Conservation (phyloP, 192 early-diverging fungal species). For the Backusella luteola region DNA sequence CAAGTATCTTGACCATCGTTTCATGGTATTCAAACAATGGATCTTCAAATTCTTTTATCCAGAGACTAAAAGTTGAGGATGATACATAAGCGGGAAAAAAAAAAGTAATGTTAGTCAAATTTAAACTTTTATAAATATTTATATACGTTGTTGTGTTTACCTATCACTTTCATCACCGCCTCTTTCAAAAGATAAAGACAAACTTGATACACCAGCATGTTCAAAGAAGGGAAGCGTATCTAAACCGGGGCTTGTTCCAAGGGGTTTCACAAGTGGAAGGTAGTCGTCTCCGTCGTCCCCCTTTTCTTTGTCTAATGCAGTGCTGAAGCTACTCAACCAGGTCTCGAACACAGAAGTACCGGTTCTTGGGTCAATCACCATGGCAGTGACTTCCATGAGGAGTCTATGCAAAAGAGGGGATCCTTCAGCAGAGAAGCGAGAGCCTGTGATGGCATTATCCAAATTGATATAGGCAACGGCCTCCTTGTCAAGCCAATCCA, state of each 20-base stretch:
- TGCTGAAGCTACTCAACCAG: conserved; percentile 28
- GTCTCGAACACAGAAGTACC: conserved; percentile 47
- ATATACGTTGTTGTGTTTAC: neutral
- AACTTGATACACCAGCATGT: conserved; percentile 51
- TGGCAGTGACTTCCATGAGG: conserved; percentile 42
- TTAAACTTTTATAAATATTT: neutral
- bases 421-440: conserved; percentile 43
- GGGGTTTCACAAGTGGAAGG: neutral
- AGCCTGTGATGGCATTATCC: conserved; percentile 47
- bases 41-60: conserved; percentile 57
- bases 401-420: conserved; percentile 48
- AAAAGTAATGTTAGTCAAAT: conserved; percentile 16
- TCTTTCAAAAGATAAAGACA: conserved; percentile 58
- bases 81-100: neutral
- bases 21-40: conserved; percentile 52
- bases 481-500: conserved; percentile 48
- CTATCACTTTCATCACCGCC: conserved; percentile 54
- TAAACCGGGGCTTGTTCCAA: conserved; percentile 26
- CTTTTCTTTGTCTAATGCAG: too few species aligned
- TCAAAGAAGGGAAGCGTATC: conserved; percentile 55
- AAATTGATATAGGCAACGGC: conserved; percentile 60
- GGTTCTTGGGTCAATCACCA: conserved; percentile 41
- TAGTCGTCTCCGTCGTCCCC: neutral
- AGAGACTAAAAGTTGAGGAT: conserved; percentile 29
- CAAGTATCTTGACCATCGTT: conserved; percentile 44